These are phyloP conservation scores for Rugonectria rugulosa DNA, from an alignment of 2,329 filamentous ascomycete species.

Conservation along the genomic window DNA sequence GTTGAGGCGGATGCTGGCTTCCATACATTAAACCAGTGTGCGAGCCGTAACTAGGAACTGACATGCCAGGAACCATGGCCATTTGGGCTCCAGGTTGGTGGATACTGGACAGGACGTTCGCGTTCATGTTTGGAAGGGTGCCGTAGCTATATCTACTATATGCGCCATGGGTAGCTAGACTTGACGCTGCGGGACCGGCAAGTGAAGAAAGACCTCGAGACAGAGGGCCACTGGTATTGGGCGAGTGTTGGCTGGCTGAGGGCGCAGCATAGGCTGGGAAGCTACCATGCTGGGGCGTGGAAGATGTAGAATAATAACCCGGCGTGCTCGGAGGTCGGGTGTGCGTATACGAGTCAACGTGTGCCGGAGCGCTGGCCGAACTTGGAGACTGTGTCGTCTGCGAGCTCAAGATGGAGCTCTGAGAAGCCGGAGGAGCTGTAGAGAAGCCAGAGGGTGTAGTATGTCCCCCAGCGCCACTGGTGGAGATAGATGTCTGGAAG, in stretches of 20 bases:
- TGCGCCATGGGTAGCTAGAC: conserved; percentile 58
- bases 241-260: conserved; percentile 54
- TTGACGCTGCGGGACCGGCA: conserved; percentile 32
- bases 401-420: conserved; percentile 37
- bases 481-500: conserved; percentile 67
- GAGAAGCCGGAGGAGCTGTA: conserved; percentile 41
- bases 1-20: conserved; percentile 55
- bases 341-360: conserved; percentile 64
- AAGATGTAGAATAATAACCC: conserved; percentile 66
- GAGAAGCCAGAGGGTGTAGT: conserved; percentile 39
- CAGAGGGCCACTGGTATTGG: conserved; percentile 50
- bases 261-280: conserved; percentile 54
- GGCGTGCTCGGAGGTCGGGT: conserved; percentile 63
- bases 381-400: conserved; percentile 54
- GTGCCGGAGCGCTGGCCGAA: conserved; percentile 60
- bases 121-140: conserved; percentile 68
- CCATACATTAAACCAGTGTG: conserved; percentile 70
- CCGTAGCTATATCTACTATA: conserved; percentile 57
- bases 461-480: conserved; percentile 50
- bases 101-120: conserved; percentile 80
- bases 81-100: conserved; percentile 76
- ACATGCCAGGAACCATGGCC: conserved; percentile 71
- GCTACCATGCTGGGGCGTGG: conserved; percentile 55
- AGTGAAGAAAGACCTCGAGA: conserved; percentile 49
- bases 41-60: conserved; percentile 58